Conservation (phyloP, 805 yeast species). For the Yarrowia osloensis region DNA sequence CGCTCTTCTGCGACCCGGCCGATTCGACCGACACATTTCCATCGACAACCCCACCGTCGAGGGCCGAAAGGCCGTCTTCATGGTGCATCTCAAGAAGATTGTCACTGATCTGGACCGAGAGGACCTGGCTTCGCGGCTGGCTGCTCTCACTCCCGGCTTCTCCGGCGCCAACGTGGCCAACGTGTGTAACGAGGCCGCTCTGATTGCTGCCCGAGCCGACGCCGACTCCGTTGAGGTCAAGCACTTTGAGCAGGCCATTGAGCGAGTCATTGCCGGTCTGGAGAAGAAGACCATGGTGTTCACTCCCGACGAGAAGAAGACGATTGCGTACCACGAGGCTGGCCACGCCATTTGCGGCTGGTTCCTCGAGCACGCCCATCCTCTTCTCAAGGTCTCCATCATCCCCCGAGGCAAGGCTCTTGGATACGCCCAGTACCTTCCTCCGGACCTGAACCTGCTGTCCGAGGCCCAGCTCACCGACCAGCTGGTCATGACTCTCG, state of each 20-base stretch:
- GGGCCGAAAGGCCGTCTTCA: slow-evolving; percentile 91
- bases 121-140: slow-evolving; percentile 76
- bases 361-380: slow-evolving; percentile 89
- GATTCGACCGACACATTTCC: slow-evolving; percentile 91
- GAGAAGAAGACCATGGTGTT: slow-evolving; percentile 86
- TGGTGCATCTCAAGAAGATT: slow-evolving; percentile 78
- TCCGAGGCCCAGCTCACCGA: slow-evolving; percentile 77
- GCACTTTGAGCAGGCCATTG: slow-evolving; percentile 95
- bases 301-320: slow-evolving; percentile 79
- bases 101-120: slow-evolving; percentile 57
- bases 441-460: slow-evolving; percentile 84
- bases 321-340: slow-evolving; percentile 97
- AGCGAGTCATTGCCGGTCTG: slow-evolving; percentile 94
- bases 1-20: slow-evolving; percentile 94
- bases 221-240: slow-evolving; percentile 65
- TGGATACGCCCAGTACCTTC: slow-evolving; percentile 96
- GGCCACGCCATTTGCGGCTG: slow-evolving; percentile 99
- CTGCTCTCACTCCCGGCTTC: slow-evolving; percentile 97
- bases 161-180: slow-evolving; percentile 99
- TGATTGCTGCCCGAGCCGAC: slow-evolving; percentile 88
- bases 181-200: slow-evolving; percentile 95
- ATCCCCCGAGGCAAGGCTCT: slow-evolving; percentile 96
- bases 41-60: slow-evolving; percentile 93
- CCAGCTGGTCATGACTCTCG: slow-evolving; percentile 94
- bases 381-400: slow-evolving; percentile 90